Percentiles rank a stretch among this genome's conserved stretches.
Conservation (phyloP, 2,329 filamentous ascomycete species). For the Cordyceps cicadae region DNA sequence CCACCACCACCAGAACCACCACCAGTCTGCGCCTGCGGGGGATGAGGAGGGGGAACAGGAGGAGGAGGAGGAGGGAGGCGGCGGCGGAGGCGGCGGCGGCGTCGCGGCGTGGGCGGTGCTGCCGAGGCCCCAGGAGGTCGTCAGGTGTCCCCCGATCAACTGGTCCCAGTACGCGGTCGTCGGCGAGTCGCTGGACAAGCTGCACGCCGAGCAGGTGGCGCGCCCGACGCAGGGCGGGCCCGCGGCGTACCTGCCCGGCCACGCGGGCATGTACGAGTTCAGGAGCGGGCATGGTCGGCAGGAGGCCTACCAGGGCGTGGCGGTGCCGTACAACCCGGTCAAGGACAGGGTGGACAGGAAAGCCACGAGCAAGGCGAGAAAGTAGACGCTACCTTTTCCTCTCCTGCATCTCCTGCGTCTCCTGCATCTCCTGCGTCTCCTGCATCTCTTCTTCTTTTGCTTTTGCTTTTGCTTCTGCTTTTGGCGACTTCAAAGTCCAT, state of each 20-base stretch:
- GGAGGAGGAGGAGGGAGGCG: constrained; percentile 12
- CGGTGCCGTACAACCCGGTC: constrained; percentile 44
- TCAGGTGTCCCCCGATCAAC: constrained; percentile 82
- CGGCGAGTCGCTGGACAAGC: constrained; percentile 66
- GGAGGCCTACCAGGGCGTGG: constrained; percentile 35
- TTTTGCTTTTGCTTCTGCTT: background rate
- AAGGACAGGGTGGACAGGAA: constrained; percentile 37
- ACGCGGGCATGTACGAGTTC: constrained; percentile 44
- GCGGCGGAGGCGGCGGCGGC: background rate
- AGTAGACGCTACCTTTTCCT: constrained; percentile 13
- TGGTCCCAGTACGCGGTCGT: constrained; percentile 93
- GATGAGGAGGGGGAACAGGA: no score
- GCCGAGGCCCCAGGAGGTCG: constrained; percentile 71
- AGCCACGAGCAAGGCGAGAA: constrained; percentile 23
- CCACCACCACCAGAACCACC: constrained; percentile 19
- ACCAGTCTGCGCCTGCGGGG: no score
- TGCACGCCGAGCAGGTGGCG: constrained; percentile 71
- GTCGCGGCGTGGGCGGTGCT: constrained; percentile 61
- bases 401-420: background rate
- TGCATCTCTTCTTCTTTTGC: background rate
- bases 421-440: background rate
- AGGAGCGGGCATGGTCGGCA: constrained; percentile 35
- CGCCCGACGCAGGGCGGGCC: constrained; percentile 53
- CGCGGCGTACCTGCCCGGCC: constrained; percentile 26
- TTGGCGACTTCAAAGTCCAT: background rate